These are phyloP conservation scores for bread wheat (Triticum aestivum) DNA, from an alignment of 176 grass and related monocot genomes.

Conservation along the genomic window DNA sequence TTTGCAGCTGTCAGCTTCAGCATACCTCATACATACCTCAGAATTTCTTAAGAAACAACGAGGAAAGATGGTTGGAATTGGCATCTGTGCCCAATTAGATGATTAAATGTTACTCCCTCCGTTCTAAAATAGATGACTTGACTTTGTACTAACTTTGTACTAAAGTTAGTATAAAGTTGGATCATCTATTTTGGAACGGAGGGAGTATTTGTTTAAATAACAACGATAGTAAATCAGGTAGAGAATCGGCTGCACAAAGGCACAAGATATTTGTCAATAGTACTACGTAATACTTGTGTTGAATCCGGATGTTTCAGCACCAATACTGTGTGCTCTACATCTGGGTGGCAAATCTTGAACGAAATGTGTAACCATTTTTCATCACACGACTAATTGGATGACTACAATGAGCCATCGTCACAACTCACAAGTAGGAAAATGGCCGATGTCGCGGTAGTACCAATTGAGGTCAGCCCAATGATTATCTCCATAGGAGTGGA, in stretches of 20 bases:
- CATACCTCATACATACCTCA: background rate
- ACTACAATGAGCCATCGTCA: background rate
- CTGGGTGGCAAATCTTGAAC: background rate
- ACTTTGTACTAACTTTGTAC: too few relatives aligned
- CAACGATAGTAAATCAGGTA: background rate
- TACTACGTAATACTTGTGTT: background rate
- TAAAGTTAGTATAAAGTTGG: too few relatives aligned
- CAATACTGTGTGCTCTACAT: background rate
- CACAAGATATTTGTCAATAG: background rate
- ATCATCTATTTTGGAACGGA: too few relatives aligned
- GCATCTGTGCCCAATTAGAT: background rate
- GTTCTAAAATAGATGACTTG: too few relatives aligned
- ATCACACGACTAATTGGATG: background rate
- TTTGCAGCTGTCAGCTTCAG: slow-evolving; percentile 15
- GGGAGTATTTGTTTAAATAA: background rate
- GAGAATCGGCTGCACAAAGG: background rate
- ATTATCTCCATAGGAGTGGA: background rate
- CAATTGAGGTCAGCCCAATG: background rate
- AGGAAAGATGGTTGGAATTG: background rate
- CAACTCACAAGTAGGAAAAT: background rate
- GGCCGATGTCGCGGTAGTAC: background rate
- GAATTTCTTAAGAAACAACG: background rate
- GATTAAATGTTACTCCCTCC: background rate
- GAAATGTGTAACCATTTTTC: background rate
- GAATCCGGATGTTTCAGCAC: background rate